Base-by-base conservation (phyloP, 768 basidiomycete species). In the Auricularia sp. region DNA sequence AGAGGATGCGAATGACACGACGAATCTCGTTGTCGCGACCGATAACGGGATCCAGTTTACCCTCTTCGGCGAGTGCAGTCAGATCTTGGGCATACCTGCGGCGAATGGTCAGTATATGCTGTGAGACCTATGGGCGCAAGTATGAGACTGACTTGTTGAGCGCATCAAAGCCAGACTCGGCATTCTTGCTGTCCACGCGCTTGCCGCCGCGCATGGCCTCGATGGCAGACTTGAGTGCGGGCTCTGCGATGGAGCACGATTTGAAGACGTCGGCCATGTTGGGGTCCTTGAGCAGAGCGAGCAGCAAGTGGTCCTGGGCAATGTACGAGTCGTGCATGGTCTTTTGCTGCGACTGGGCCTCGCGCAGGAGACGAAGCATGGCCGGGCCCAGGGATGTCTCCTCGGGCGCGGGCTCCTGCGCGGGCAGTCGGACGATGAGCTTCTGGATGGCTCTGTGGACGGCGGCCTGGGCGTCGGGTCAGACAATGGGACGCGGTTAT, bases 1-100 rank as follows among this genome's bases (percentile, higher is more conserved):
- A 93, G 39, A 94, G 81, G 68, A 94, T 91, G 56, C 92, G 87
- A 64, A 94, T 82, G 45, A 83, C 85, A 54, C 94, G 84, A 63
- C 94, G 83, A 68, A 97, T 94, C 73, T 95, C 94, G 69, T 94
- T 88, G 73, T 95, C 93, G 63, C 93, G 85, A 13, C 94, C 94
- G 65, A 97, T 92, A 34, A 94, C 91, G 3, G 94, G 94, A 74
- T 97, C 94, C n/a, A 96, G 85, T 74, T 95, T 95, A 11, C 94
- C 94, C 73, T 92, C 90, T 73, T 89, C 87, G 37, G 94, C 94
- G 2, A 95, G 80, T 3, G 89, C 80, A 0, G 94, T 97, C 59
- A 96, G 77, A 74, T 97, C 93, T 14, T 88, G 77, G 1, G 91
- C 91, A 71, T 92, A 93, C 61, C 68, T 69, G 42, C 21, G 47